Conservation (phyloP, 805 yeast genomes). For the Ogataea nitratoaversa region DNA sequence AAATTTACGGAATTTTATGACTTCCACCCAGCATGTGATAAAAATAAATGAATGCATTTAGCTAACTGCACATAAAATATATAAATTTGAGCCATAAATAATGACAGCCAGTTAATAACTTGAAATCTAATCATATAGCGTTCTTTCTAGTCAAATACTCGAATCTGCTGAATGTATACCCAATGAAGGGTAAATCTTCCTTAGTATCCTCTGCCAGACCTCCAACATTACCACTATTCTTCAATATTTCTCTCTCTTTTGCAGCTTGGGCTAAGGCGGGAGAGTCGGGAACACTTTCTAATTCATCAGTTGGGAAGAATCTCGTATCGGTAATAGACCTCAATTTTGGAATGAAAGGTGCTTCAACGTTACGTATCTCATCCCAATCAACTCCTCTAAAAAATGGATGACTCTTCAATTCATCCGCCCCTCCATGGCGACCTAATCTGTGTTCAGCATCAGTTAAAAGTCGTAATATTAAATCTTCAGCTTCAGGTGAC, state of each 20-base stretch:
- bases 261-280: conserved; percentile 71
- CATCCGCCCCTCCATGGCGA: conserved; percentile 86
- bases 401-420: conserved; percentile 85
- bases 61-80: no score
- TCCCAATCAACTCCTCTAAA: conserved; percentile 97
- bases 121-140: conserved; percentile 29
- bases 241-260: conserved; percentile 53
- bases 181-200: conserved; percentile 94
- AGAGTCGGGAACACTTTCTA: conserved; percentile 90
- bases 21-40: no score
- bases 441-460: conserved; percentile 80
- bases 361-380: conserved; percentile 79
- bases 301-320: conserved; percentile 96
- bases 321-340: conserved; percentile 92
- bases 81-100: background rate
- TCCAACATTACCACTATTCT: conserved; percentile 36
- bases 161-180: conserved; percentile 92
- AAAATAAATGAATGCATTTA: no score
- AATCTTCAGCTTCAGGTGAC: conserved; percentile 83
- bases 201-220: conserved; percentile 40
- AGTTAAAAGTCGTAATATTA: conserved; percentile 72
- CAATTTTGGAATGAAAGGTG: conserved; percentile 90
- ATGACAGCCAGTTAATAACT: background rate
- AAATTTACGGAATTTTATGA: no score
- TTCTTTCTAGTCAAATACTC: conserved; percentile 84